Base-by-base conservation (phyloP, 208 protist species). In the Polymyxa betae region DNA sequence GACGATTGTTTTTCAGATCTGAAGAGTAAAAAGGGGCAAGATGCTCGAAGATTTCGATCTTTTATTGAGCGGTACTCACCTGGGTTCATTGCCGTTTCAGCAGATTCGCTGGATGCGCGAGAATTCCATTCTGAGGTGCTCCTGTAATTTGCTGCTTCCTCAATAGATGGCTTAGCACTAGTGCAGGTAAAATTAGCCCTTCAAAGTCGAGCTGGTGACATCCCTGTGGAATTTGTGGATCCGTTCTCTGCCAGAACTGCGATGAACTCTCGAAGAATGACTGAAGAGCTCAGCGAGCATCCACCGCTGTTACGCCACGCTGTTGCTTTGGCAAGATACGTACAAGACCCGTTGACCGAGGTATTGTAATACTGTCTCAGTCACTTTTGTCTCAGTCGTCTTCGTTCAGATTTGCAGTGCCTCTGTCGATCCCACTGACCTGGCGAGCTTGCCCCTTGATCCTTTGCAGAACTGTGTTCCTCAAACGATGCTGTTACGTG, bases 61-160 rank as follows among this genome's bases (percentile, higher is more conserved):
- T 82, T 82, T n/a, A 43, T 82, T 45, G 72, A 82, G 35, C 72
- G 72, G 5, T 82, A 82, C 72, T 82, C 72, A 5, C 72, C 72
- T 35, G 40, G 5, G 5, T 82, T 82, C 72, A 35, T 82, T 35
- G 72, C 72, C 72, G n/a, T 82, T 82, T 82, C 72, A 16, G 72
- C 72, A 40, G 72, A 82, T 82, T 82, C 5, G 5, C n/a, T 82
- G 10, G 72, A 82, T 35, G 5, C 35, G 35, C 72, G 72, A 5
- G 72, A 82, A 82, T 82, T 82, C 40, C 5, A 38, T 5, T 5
- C 72, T 82, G 72, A 82, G 72, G 72, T 82, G n/a, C n/a, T n/a
- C n/a, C n/a, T n/a, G n/a, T n/a, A n/a, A n/a, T n/a, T n/a, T n/a
- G n/a, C n/a, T n/a, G n/a, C n/a, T n/a, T n/a, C n/a, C n/a, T n/a